A percentile compares a stretch with the other conserved stretches of the same genome.
Conservation (phyloP, 768 basidiomycete genomes). For the Suillus tomentosus region DNA sequence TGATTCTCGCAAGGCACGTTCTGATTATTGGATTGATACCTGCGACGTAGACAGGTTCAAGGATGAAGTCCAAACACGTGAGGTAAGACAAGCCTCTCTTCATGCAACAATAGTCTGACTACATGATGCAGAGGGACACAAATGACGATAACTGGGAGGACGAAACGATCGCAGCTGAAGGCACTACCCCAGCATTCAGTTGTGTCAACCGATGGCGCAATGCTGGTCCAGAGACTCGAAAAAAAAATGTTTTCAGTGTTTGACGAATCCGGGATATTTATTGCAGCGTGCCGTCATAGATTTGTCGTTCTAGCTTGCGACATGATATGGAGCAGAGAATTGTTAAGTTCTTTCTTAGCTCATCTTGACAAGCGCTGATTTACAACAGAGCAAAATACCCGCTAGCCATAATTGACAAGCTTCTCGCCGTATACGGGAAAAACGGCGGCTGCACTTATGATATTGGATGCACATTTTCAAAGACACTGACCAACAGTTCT, state of each 20-base stretch:
- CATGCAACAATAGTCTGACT: neutral
- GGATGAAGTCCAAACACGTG: neutral
- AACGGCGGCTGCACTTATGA: slow-evolving; percentile 15
- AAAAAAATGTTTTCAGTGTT: neutral
- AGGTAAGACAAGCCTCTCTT: neutral
- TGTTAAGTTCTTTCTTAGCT: neutral
- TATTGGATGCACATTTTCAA: slow-evolving; percentile 12
- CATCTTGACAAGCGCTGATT: neutral
- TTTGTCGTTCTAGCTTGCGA: neutral
- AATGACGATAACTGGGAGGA: neutral
- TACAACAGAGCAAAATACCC: neutral
- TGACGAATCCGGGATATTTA: neutral
- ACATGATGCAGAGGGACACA: neutral
- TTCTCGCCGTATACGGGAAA: slow-evolving; percentile 18
- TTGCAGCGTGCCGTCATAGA: neutral
- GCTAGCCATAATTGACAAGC: slow-evolving; percentile 17
- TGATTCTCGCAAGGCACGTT: neutral
- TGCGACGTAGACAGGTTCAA: neutral
- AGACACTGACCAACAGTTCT: slow-evolving; percentile 19
- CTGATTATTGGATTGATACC: neutral
- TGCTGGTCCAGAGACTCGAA: neutral
- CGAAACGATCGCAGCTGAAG: neutral
- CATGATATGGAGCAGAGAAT: neutral
- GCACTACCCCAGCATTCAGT: neutral
- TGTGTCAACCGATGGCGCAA: neutral